These are phyloP conservation scores for Debaryomycetaceae sp. DNA, from an alignment of 1,139 yeast species.

Conservation along the genomic window DNA sequence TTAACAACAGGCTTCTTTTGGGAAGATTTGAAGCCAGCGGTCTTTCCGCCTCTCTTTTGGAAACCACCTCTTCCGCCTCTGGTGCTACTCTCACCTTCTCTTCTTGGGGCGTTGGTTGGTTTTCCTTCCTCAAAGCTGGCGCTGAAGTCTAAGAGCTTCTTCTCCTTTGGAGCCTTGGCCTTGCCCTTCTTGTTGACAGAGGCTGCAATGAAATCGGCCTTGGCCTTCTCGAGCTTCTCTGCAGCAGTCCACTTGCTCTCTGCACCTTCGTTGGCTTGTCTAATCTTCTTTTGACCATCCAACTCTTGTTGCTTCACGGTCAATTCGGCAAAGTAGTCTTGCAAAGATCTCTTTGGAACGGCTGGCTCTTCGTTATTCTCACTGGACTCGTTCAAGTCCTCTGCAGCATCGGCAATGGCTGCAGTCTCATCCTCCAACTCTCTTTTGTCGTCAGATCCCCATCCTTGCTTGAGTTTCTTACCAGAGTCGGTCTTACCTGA, in stretches of 20 bases:
- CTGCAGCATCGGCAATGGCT: constrained; percentile 59
- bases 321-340: constrained; percentile 69
- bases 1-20: constrained; percentile 42
- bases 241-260: constrained; percentile 59
- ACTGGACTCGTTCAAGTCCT: constrained; percentile 41
- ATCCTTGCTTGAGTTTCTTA: constrained; percentile 76
- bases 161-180: constrained; percentile 64
- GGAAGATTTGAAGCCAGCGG: constrained; percentile 24
- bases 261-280: constrained; percentile 59
- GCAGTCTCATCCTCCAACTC: constrained; percentile 61
- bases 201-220: constrained; percentile 54
- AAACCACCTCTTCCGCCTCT: constrained; percentile 17
- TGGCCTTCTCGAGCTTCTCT: constrained; percentile 59
- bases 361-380: constrained; percentile 37
- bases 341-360: constrained; percentile 58
- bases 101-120: constrained; percentile 13
- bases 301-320: constrained; percentile 46
- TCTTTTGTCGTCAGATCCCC: constrained; percentile 76
- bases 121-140: constrained; percentile 59
- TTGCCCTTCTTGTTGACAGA: constrained; percentile 58
- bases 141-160: constrained; percentile 63
- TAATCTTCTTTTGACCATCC: constrained; percentile 38
- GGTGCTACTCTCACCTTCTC: constrained; percentile 13
- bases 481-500: constrained; percentile 78
- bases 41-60: constrained; percentile 13